phyloP scores from a whole-genome alignment of 148 eudicot species.

The Rhododendron ferrugineum region DNA sequence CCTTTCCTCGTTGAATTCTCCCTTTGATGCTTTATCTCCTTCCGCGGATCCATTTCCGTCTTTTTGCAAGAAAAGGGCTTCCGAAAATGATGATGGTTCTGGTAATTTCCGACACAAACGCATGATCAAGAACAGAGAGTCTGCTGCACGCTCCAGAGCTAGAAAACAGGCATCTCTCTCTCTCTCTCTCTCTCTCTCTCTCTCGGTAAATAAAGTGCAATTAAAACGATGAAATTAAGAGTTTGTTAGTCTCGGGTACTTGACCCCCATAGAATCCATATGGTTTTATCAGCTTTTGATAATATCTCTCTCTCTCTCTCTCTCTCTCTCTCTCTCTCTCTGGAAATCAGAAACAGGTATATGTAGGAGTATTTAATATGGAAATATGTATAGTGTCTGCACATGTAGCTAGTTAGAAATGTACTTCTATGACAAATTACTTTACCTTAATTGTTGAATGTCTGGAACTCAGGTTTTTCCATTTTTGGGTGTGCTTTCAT shows the following conservation, averaged over 20 bases:
- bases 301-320: too few species aligned
- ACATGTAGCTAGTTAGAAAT: neutral
- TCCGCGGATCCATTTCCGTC: constrained; percentile 12
- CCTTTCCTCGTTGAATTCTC: constrained; percentile 15
- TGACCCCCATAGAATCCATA: too few species aligned
- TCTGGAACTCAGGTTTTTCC: neutral
- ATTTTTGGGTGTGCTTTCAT: neutral
- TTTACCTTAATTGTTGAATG: neutral
- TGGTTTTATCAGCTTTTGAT: too few species aligned
- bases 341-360: too few species aligned
- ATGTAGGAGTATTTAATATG: neutral
- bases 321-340: too few species aligned
- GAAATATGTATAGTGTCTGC: neutral
- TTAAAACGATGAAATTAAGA: too few species aligned
- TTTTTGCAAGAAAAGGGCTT: constrained; percentile 26
- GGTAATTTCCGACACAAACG: constrained; percentile 48
- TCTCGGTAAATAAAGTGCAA: neutral
- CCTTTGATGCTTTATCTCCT: constrained; percentile 7
- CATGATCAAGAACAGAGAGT: constrained; percentile 74
- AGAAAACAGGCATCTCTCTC: constrained; percentile 36
- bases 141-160: constrained; percentile 74
- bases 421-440: neutral
- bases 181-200: neutral
- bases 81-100: constrained; percentile 17
- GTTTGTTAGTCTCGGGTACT: too few species aligned